phyloP scores from a whole-genome alignment of 2,329 filamentous ascomycete species.

The Calcarisporium arbuscula region DNA sequence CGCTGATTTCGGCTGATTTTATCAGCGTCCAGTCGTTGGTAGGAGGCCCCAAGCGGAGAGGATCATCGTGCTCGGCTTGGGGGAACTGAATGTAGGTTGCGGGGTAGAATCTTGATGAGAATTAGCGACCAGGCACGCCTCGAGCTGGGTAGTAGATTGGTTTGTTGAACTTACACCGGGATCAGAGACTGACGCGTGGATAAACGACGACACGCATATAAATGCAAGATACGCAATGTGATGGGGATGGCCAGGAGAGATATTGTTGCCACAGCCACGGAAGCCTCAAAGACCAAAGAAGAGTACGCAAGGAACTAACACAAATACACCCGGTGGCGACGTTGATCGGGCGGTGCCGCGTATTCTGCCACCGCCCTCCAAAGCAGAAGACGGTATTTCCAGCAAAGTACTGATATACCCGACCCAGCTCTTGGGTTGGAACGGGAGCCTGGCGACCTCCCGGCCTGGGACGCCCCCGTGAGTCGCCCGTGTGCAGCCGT shows the following conservation, averaged over 20 bases:
- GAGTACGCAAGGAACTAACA: conserved; percentile 71
- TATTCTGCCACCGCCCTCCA: conserved; percentile 82
- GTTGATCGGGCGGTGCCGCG: conserved; percentile 81
- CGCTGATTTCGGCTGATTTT: conserved; percentile 65
- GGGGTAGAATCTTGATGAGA: conserved; percentile 92
- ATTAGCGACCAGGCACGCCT: no score
- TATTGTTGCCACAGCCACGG: conserved; percentile 79
- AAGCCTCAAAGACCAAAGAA: conserved; percentile 83
- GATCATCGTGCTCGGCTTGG: conserved; percentile 68
- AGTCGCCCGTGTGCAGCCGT: conserved; percentile 46
- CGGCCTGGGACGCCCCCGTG: conserved; percentile 13
- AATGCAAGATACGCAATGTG: conserved; percentile 84
- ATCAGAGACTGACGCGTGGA: conserved; percentile 88
- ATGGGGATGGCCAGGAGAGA: conserved; percentile 87
- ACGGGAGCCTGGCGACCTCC: conserved; percentile 26
- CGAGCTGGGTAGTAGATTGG: conserved; percentile 9
- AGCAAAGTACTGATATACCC: conserved; percentile 86
- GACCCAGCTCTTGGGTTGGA: conserved; percentile 36
- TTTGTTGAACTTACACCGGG: conserved; percentile 69
- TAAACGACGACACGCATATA: conserved; percentile 84
- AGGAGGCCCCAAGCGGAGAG: conserved; percentile 71
- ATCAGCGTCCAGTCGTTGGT: conserved; percentile 94
- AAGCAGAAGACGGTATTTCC: conserved; percentile 90
- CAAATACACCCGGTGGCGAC: conserved; percentile 74
- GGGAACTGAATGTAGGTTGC: conserved; percentile 85